Evolutionary conservation across 257 asterid genomes (phyloP), one percentile per base, ranked within the genome.

Genomic region (Nemophila menziesii): DNA sequence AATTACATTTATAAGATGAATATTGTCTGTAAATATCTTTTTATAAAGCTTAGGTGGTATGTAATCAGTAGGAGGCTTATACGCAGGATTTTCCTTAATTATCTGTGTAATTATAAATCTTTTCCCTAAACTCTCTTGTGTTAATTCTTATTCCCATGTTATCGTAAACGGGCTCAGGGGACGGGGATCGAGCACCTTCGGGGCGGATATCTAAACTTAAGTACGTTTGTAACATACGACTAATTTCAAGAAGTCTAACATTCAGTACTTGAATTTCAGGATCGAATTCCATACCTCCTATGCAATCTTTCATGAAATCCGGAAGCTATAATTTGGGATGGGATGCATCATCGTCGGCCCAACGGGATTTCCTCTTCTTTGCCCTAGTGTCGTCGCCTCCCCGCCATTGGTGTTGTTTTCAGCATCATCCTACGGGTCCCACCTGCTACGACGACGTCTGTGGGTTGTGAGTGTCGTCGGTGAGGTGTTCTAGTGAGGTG

Each of bases 1-100:
- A n/a, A n/a, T n/a, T n/a, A n/a, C n/a, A n/a, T n/a, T n/a, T n/a
- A n/a, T n/a, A n/a, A n/a, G n/a, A n/a, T n/a, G n/a, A n/a, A n/a
- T n/a, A n/a, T n/a, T n/a, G n/a, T n/a, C n/a, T 36, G 61, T 20
- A 21, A 48, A 63, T 20, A 68, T 23, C 54, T 63, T 68, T 70
- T 54, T 51, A 0, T 20, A 44, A 39, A 61, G 20, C 27, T 44
- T 55, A 8, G 33, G 11, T 5, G 51, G 58, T 18, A 29, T 48
- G 15, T 16, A 50, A 33, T 57, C 36, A 3, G 63, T 33, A 17
- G 64, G 67, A 38, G 63, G 36, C 22, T 41, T 43, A 46, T 39
- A 37, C 15, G 51, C 37, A 22, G 56, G 43, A 11, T 36, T 52
- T 22, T 22, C 27, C 48, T 26, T 33, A 27, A 60, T 57, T 19